phyloP scores from a whole-genome alignment of 495 filamentous ascomycete genomes.

The Aspergillus heteromorphus region DNA sequence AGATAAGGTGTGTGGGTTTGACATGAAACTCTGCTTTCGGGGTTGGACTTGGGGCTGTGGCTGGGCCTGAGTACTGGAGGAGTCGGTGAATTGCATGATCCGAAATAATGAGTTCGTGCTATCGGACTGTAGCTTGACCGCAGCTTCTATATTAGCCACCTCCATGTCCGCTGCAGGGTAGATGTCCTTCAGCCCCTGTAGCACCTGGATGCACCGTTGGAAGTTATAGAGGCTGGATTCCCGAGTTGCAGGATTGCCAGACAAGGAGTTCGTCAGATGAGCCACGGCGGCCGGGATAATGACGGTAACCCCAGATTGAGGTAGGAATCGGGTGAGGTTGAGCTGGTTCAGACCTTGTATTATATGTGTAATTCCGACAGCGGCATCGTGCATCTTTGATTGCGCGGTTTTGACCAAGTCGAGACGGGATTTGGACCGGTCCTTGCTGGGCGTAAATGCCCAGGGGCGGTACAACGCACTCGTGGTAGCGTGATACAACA shows the following conservation, averaged over 20 bases:
- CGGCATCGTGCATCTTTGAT: slow-evolving; percentile 67
- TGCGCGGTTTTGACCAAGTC: slow-evolving; percentile 51
- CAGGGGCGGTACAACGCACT: slow-evolving; percentile 82
- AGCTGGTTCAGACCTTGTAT: slow-evolving; percentile 62
- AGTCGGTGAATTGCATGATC: slow-evolving; percentile 31
- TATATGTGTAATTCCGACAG: slow-evolving; percentile 70
- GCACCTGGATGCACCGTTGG: slow-evolving; percentile 71
- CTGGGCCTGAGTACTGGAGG: slow-evolving; percentile 8
- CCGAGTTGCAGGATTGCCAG: slow-evolving; percentile 58
- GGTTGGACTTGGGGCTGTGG: slow-evolving; percentile 5
- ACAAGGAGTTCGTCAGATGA: slow-evolving; percentile 79
- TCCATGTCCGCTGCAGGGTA: slow-evolving; percentile 81
- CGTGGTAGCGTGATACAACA: slow-evolving; percentile 80
- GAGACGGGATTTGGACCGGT: slow-evolving; percentile 34
- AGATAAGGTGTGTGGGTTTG: slow-evolving; percentile 5
- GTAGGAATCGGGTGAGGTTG: slow-evolving; percentile 67
- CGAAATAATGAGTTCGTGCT: slow-evolving; percentile 28
- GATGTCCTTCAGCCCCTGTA: slow-evolving; percentile 69
- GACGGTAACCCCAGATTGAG: slow-evolving; percentile 80
- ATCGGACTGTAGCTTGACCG: slow-evolving; percentile 51
- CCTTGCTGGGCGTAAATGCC: slow-evolving; percentile 49
- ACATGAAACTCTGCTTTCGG: slow-evolving; percentile 15
- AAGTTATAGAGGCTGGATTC: slow-evolving; percentile 65
- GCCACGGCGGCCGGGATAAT: slow-evolving; percentile 83
- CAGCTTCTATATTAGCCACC: slow-evolving; percentile 73